phyloP scores from a whole-genome alignment of 2,329 filamentous ascomycete genomes.

The Plenodomus biglobosus region DNA sequence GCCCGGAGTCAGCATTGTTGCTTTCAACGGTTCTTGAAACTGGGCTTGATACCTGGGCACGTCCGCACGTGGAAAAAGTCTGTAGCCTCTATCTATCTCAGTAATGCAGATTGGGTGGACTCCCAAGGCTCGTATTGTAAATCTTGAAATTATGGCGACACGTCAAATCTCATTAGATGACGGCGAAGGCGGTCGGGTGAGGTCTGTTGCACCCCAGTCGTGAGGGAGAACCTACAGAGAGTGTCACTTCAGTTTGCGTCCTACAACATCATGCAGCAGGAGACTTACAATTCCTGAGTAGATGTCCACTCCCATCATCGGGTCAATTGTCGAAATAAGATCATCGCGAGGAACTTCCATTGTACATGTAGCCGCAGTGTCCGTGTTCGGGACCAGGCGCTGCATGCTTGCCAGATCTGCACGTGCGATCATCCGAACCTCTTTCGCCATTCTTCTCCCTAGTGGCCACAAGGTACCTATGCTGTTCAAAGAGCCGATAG shows the following conservation, averaged over 20 bases:
- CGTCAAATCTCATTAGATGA: not conserved
- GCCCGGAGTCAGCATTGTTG: no score
- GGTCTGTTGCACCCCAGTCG: not conserved
- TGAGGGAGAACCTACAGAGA: not conserved
- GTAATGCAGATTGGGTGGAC: no score
- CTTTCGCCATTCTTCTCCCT: slow-evolving; percentile 67
- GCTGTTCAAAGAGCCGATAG: slow-evolving; percentile 70
- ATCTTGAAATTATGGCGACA: not conserved
- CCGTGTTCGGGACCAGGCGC: slow-evolving; percentile 12
- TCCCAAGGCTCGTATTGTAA: not conserved
- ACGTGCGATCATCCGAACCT: slow-evolving; percentile 73
- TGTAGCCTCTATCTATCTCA: no score
- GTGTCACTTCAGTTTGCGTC: slow-evolving; percentile 9
- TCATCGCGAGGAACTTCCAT: slow-evolving; percentile 37
- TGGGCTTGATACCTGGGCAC: no score
- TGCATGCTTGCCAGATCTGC: slow-evolving; percentile 56
- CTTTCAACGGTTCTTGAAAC: no score
- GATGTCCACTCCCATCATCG: slow-evolving; percentile 36
- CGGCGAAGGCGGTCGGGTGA: not conserved
- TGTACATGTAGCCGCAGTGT: slow-evolving; percentile 10
- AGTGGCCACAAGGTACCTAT: slow-evolving; percentile 71
- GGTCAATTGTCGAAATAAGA: slow-evolving; percentile 31
- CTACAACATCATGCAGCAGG: not conserved
- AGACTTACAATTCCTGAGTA: slow-evolving; percentile 33
- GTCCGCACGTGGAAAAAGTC: no score